Evolutionary conservation across 768 basidiomycete genomes (phyloP).

Genomic region (Rhizopogon sp.): DNA sequence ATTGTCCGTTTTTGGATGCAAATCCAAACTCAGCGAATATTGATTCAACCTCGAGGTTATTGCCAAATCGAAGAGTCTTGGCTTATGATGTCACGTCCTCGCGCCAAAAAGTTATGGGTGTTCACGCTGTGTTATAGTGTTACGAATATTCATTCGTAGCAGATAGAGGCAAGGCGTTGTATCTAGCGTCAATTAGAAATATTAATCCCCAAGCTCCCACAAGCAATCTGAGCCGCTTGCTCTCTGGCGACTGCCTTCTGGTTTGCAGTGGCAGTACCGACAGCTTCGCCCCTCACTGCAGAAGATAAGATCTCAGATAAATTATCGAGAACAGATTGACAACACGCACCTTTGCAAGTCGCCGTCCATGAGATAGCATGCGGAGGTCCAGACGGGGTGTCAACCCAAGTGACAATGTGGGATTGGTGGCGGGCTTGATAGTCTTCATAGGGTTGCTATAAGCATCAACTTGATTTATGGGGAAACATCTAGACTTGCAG

Average conservation of each 20-base stretch:
- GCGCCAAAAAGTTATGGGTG: too few relatives aligned
- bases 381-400: constrained; percentile 35
- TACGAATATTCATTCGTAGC: neutral
- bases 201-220: constrained; percentile 25
- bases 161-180: neutral
- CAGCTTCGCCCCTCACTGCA: constrained; percentile 42
- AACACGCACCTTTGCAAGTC: constrained; percentile 50
- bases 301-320: constrained; percentile 2
- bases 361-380: constrained; percentile 44
- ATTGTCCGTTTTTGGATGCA: neutral
- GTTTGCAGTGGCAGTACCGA: constrained; percentile 41
- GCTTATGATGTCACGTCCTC: too few relatives aligned
- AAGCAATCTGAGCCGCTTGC: constrained; percentile 40
- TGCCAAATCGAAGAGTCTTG: neutral
- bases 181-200: neutral
- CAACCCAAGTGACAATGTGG: constrained; percentile 37
- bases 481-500: constrained; percentile 28
- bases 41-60: neutral
- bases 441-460: constrained; percentile 20
- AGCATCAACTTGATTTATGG: neutral
- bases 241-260: constrained; percentile 45
- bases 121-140: neutral
- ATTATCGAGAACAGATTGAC: neutral
- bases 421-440: constrained; percentile 27
- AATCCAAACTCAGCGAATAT: constrained; percentile 1